Evolutionary conservation across 495 filamentous ascomycete species (phyloP), one percentile per base, ranked within the genome.

Genomic region (Tuber magnatum): DNA sequence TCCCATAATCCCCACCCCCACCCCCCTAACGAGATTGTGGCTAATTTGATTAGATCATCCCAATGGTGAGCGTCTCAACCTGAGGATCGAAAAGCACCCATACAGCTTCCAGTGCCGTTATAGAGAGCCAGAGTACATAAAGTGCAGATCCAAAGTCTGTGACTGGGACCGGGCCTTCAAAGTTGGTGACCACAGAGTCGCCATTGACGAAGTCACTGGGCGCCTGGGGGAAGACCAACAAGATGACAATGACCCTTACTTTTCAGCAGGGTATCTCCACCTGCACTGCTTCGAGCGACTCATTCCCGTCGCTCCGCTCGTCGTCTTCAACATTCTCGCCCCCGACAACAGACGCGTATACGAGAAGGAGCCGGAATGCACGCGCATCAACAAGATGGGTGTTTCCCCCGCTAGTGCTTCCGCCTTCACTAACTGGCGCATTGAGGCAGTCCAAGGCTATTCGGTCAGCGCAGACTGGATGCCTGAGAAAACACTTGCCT

Each of bases 21-120:
- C 6, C 44, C 35, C 41, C 20, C 14, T 38, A 7, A 40, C n/a
- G 24, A 46, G 18, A 42, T 10, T 40, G 14, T 16, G 41, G 46
- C 69, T 72, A 72, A 69, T 39, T 75, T 18, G 28, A 76, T 43
- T 40, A 78, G 69, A 73, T 32, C 80, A 82, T 20, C 80, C 80
- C 10, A 80, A 81, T 2, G 80, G 80, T 16, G 32, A 73, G 8
- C 75, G 68, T 0, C 79, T 82, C 44, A 32, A 71, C 43, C 74
- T 82, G 32, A 70, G 80, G n/a, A 71, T 82, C 43, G 80, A 80
- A 32, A 81, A 80, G 24, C 72, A 78, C 68, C 80, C 80, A 16
- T 78, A 81, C 28, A 78, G 79, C n/a, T 73, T 72, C 41, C 79
- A 71, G 51, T 24, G 12, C 2, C 78, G 78, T 16, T 78, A 75